Conservation (phyloP, 805 yeast genomes). For the Schwanniomyces polymorphus region DNA sequence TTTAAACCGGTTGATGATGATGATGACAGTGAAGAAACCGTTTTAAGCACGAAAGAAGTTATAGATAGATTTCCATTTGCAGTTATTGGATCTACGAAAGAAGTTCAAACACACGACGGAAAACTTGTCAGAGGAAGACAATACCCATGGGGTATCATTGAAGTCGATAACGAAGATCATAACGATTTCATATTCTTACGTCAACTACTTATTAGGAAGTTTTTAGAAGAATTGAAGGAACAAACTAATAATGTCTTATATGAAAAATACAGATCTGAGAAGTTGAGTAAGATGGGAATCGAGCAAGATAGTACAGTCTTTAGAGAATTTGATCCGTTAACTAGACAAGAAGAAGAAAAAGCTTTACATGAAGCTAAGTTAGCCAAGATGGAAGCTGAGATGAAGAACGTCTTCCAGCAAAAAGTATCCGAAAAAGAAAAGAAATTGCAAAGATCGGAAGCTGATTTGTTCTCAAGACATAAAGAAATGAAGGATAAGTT, state of each 20-base stretch:
- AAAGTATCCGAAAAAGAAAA: constrained; percentile 96
- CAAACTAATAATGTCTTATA: constrained; percentile 72
- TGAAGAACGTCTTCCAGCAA: constrained; percentile 95
- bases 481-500: constrained; percentile 96
- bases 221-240: constrained; percentile 92
- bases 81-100: constrained; percentile 83
- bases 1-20: constrained; percentile 80
- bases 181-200: constrained; percentile 89
- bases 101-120: constrained; percentile 71
- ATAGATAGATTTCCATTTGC: constrained; percentile 85
- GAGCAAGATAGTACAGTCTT: constrained; percentile 92
- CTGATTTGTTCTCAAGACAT: constrained; percentile 92
- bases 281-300: constrained; percentile 79
- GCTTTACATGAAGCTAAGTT: constrained; percentile 90
- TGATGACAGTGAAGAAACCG: constrained; percentile 83
- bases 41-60: constrained; percentile 62
- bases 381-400: constrained; percentile 91
- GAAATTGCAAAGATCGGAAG: constrained; percentile 94
- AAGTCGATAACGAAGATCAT: constrained; percentile 91
- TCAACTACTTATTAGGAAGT: constrained; percentile 84
- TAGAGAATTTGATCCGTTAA: constrained; percentile 89
- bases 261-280: constrained; percentile 86
- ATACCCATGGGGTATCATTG: constrained; percentile 97
- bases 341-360: constrained; percentile 92
- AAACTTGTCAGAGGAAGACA: constrained; percentile 83